phyloP scores from a whole-genome alignment of 345 rosid species.

The Acer negundo region DNA sequence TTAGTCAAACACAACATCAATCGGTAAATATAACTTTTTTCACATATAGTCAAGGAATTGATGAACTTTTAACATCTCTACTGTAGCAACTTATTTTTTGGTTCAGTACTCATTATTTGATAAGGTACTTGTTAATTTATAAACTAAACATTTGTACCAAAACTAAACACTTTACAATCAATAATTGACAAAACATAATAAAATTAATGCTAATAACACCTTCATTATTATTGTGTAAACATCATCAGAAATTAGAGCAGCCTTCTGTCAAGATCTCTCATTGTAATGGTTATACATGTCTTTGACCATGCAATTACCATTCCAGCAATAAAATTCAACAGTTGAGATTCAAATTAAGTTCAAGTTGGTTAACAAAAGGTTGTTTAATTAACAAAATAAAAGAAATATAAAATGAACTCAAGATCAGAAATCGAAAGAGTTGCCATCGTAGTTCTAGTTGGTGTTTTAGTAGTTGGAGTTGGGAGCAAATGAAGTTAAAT shows the following conservation, averaged over 20 bases:
- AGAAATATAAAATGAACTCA: too few species aligned
- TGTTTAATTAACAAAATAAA: background rate
- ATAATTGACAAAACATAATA: background rate
- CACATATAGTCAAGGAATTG: too few species aligned
- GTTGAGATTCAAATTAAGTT: background rate
- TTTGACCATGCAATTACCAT: conserved; percentile 50
- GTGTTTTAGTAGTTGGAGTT: too few species aligned
- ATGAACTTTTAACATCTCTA: too few species aligned
- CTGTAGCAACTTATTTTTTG: background rate
- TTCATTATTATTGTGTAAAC: conserved; percentile 74
- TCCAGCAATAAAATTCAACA: background rate
- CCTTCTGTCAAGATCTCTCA: conserved; percentile 63
- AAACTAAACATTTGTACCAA: background rate
- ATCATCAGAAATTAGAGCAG: conserved; percentile 77
- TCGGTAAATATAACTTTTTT: too few species aligned
- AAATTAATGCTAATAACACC: conserved; percentile 29
- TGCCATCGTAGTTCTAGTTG: too few species aligned
- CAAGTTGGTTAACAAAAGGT: background rate
- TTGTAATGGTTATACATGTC: conserved; percentile 70
- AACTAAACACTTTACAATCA: background rate
- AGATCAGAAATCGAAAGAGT: too few species aligned
- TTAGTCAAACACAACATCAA: too few species aligned
- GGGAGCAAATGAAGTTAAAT: too few species aligned
- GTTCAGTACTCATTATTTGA: background rate
- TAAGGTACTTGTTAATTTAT: too few species aligned